A percentile compares a stretch with the other conserved stretches of the same genome.
phyloP scores from a whole-genome alignment of 129 eudicot genomes.

The Ambrosia trifida region DNA sequence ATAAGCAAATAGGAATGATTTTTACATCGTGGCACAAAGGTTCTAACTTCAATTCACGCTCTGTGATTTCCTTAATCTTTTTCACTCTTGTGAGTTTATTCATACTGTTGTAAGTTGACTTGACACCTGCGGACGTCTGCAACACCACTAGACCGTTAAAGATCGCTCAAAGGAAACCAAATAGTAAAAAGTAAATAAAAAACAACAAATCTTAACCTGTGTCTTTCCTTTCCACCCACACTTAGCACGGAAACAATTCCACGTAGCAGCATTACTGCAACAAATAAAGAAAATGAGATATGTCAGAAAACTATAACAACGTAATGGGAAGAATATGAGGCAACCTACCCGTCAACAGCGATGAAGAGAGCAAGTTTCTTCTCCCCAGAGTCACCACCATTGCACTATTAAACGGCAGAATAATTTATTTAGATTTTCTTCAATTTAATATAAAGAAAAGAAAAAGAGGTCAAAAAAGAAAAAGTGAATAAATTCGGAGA shows the following conservation, averaged over 20 bases:
- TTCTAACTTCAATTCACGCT: slow-evolving; percentile 47
- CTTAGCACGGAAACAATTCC: slow-evolving; percentile 71
- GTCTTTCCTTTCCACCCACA: slow-evolving; percentile 78
- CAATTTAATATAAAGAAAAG: background rate
- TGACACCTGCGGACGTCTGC: slow-evolving; percentile 58
- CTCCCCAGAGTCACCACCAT: slow-evolving; percentile 63
- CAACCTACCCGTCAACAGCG: slow-evolving; percentile 54
- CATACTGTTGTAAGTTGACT: slow-evolving; percentile 38
- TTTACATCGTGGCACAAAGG: slow-evolving; percentile 48
- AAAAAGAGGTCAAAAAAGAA: background rate
- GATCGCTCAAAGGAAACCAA: slow-evolving; percentile 6
- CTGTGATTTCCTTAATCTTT: slow-evolving; percentile 39
- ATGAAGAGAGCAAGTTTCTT: slow-evolving; percentile 54
- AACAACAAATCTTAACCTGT: slow-evolving; percentile 35
- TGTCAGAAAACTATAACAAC: background rate
- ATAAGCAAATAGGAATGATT: slow-evolving; percentile 6
- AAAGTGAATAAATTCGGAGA: background rate
- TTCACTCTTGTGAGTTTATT: slow-evolving; percentile 39
- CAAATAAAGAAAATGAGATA: background rate
- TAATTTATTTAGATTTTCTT: background rate
- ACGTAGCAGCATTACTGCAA: slow-evolving; percentile 50
- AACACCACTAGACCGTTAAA: slow-evolving; percentile 15
- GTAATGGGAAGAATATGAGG: slow-evolving; percentile 5
- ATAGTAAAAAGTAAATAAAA: background rate
- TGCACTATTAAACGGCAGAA: slow-evolving; percentile 44